Conservation (phyloP, 2,329 filamentous ascomycete species). For the Colletotrichum echinochloae region DNA sequence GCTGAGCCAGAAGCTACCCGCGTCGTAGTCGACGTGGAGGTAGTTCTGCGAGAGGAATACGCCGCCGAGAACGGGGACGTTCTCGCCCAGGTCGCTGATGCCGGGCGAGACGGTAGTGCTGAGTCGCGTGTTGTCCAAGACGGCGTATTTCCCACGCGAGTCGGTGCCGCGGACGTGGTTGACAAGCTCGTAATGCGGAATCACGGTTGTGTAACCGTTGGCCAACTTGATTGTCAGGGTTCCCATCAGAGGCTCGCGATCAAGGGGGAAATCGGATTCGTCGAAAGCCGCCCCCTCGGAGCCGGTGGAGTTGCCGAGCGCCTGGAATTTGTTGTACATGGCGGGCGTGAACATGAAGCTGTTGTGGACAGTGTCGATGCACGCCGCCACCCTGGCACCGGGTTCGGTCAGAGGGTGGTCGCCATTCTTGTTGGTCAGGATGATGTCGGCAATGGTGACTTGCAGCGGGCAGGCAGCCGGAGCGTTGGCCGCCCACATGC, state of each 20-base stretch:
- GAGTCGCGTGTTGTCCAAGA: conserved; percentile 35
- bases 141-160: conserved; percentile 34
- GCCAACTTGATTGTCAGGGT: conserved; percentile 38
- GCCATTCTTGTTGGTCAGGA: conserved; percentile 40
- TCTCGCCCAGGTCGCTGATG: conserved; percentile 36
- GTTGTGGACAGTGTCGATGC: conserved; percentile 42
- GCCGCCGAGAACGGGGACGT: conserved; percentile 40
- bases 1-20: conserved; percentile 40
- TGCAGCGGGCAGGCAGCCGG: conserved; percentile 38
- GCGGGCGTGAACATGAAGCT: conserved; percentile 39
- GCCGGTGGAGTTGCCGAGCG: conserved; percentile 21
- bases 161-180: conserved; percentile 38
- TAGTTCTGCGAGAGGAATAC: conserved; percentile 42
- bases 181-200: conserved; percentile 42
- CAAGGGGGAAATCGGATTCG: conserved; percentile 17
- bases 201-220: conserved; percentile 41
- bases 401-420: conserved; percentile 40
- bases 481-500: conserved; percentile 35
- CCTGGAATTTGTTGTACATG: conserved; percentile 35
- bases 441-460: conserved; percentile 40
- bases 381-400: conserved; percentile 36
- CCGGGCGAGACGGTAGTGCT: conserved; percentile 34
- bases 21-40: conserved; percentile 37
- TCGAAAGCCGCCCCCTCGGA: conserved; percentile 9
- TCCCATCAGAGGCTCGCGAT: conserved; percentile 34